Evolutionary conservation across 108 stramenopile species (phyloP).

Genomic region (Skeletonema marinoi): DNA sequence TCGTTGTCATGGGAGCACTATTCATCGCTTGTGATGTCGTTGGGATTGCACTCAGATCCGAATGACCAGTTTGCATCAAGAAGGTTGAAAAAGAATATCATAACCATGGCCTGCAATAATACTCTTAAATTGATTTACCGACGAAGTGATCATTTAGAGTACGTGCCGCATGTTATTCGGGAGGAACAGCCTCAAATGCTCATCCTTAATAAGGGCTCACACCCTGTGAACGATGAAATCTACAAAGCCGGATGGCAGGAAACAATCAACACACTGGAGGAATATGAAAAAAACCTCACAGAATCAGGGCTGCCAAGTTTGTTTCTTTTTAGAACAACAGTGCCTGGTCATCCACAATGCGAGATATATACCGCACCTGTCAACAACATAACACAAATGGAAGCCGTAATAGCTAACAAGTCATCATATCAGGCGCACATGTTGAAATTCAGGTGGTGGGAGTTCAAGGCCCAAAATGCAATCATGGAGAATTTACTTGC

Average conservation of each 20-base stretch:
- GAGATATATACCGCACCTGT: slow-evolving; percentile 45
- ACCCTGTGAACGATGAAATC: not conserved
- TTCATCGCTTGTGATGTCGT: slow-evolving; percentile 29
- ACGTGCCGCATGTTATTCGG: not conserved
- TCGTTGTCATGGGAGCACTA: slow-evolving; percentile 58
- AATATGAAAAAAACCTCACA: slow-evolving; percentile 39
- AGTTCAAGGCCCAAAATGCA: slow-evolving; percentile 51
- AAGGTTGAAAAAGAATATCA: not conserved
- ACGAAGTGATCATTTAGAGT: not conserved
- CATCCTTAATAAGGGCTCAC: not conserved
- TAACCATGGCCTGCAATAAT: slow-evolving; percentile 7
- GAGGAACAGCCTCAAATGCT: slow-evolving; percentile 6
- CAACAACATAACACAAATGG: slow-evolving; percentile 45
- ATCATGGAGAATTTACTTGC: slow-evolving; percentile 17
- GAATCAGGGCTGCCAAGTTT: slow-evolving; percentile 30
- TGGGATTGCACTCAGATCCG: not conserved
- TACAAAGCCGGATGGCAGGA: slow-evolving; percentile 9
- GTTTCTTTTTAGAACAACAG: slow-evolving; percentile 49
- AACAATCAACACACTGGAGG: not conserved
- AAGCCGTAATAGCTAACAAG: slow-evolving; percentile 28
- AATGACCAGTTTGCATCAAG: not conserved
- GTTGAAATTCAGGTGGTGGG: slow-evolving; percentile 48
- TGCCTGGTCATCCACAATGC: slow-evolving; percentile 61
- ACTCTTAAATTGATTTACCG: not conserved
- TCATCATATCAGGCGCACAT: slow-evolving; percentile 32